A percentile compares a stretch with the other conserved stretches of the same genome.
These are phyloP conservation scores for Platanthera guangdongensis DNA, from an alignment of 106 monocot species.

Conservation along the genomic window DNA sequence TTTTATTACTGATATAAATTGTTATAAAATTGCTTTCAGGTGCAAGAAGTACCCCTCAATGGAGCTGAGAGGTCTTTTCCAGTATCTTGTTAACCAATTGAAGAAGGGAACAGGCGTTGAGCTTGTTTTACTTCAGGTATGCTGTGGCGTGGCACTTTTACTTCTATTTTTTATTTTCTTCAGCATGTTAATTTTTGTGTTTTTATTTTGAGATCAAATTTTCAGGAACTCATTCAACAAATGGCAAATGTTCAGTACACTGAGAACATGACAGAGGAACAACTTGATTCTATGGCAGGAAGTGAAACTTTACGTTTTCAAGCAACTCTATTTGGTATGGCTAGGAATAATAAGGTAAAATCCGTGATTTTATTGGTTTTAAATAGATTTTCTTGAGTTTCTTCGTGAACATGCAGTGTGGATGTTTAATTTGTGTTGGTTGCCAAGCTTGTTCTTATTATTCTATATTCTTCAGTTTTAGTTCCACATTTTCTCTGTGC, in stretches of 20 bases:
- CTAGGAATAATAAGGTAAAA: constrained; percentile 80
- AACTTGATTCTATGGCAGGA: constrained; percentile 96
- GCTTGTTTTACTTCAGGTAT: constrained; percentile 94
- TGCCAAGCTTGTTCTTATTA: too few species aligned
- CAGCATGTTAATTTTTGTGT: background rate
- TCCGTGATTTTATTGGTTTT: background rate
- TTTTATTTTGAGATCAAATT: constrained; percentile 8
- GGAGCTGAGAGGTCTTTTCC: constrained; percentile 91
- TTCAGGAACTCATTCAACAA: constrained; percentile 92
- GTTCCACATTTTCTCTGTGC: too few species aligned
- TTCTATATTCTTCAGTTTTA: too few species aligned
- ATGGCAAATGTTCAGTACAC: constrained; percentile 97
- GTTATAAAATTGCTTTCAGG: constrained; percentile 24
- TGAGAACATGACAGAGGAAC: constrained; percentile 98
- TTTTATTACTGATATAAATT: background rate
- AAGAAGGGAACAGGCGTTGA: constrained; percentile 81
- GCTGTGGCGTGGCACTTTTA: background rate
- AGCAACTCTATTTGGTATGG: constrained; percentile 68
- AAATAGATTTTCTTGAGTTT: background rate
- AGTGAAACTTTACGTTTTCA: constrained; percentile 85
- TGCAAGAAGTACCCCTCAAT: constrained; percentile 95
- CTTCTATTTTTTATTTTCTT: background rate
- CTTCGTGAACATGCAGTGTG: too few species aligned
- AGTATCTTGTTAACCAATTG: constrained; percentile 96
- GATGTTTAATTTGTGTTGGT: too few species aligned